phyloP scores from a whole-genome alignment of 257 asterid species.

The Ocimum tenuiflorum region DNA sequence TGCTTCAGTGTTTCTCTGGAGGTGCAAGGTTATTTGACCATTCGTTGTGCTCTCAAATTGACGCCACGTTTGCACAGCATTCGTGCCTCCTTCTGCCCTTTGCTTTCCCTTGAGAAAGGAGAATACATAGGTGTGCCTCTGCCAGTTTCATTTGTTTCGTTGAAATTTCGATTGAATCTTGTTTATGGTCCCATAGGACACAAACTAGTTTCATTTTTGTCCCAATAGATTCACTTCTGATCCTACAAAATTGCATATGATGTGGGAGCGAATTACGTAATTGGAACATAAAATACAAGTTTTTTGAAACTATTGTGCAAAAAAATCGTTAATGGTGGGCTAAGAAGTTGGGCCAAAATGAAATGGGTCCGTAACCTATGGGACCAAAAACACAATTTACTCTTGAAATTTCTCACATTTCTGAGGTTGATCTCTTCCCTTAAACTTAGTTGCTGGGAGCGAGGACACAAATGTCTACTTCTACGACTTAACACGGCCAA shows the following conservation, averaged over 20 bases:
- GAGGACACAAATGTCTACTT: slow-evolving; percentile 93
- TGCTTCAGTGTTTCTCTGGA: slow-evolving; percentile 67
- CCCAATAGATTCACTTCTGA: no score
- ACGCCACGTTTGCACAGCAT: slow-evolving; percentile 77
- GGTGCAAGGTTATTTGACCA: slow-evolving; percentile 82
- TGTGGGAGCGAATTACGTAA: no score
- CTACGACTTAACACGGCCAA: slow-evolving; percentile 86
- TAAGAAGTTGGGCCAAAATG: no score
- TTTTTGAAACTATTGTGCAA: no score
- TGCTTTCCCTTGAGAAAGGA: slow-evolving; percentile 98
- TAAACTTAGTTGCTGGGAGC: slow-evolving; percentile 84
- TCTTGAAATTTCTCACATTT: neutral
- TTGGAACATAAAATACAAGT: no score
- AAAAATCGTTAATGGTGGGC: no score
- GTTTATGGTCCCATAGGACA: no score
- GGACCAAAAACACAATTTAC: no score
- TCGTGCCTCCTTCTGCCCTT: slow-evolving; percentile 95
- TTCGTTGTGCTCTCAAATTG: slow-evolving; percentile 80
- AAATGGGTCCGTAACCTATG: no score
- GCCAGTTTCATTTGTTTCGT: neutral
- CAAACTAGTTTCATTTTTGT: no score
- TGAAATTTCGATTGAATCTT: no score
- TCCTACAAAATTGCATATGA: no score
- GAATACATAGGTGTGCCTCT: slow-evolving; percentile 76
- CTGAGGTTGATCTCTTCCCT: slow-evolving; percentile 19